Evolutionary conservation across 2,329 filamentous ascomycete species (phyloP), one percentile per base, ranked within the genome.

Genomic region (Cercospora sesami): DNA sequence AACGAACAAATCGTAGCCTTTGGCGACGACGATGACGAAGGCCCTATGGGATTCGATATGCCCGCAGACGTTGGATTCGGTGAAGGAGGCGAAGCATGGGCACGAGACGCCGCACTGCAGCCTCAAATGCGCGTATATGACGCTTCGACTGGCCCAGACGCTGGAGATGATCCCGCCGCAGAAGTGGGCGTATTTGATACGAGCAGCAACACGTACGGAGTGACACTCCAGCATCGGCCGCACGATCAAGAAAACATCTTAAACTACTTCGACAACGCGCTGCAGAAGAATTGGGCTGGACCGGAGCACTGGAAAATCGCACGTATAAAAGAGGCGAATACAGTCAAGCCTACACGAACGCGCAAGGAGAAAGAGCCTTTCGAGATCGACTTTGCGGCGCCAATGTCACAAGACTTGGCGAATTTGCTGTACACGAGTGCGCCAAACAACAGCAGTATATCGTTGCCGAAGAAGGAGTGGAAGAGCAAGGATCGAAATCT

Each of bases 261-360:
- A n/a, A 91, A 92, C 76, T 99, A 98, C 82, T 99, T 99, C 77
- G 95, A 99, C 79, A 93, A 97, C 76, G 94, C 94, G 2, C 82
- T 98, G 53, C 92, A 95, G 78, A 98, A 97, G 85, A 97, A 97
- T 76, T 99, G 95, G 94, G 90, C 91, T 5, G 96, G 93, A 60
- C 94, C 95, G n/a, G 95, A 98, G 79, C 95, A 99, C 80, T 99
- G 95, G 95, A 90, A 94, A 73, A 98, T 99, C 77, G 87, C 92
- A 70, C 93, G 93, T 77, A 95, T 99, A 79, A 98, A 98, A 74
- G 86, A 89, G 65, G 80, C 78, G 14, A 83, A 79, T 75, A 93
- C 94, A 79, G 85, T 81, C 33, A 67, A 68, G 21, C 65, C 69
- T 74, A 88, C 89, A 74, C 87, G 92, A 71, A 97, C 96, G 79